Base-by-base conservation (phyloP, 805 yeast species). In the Starmerella scarabaei region DNA sequence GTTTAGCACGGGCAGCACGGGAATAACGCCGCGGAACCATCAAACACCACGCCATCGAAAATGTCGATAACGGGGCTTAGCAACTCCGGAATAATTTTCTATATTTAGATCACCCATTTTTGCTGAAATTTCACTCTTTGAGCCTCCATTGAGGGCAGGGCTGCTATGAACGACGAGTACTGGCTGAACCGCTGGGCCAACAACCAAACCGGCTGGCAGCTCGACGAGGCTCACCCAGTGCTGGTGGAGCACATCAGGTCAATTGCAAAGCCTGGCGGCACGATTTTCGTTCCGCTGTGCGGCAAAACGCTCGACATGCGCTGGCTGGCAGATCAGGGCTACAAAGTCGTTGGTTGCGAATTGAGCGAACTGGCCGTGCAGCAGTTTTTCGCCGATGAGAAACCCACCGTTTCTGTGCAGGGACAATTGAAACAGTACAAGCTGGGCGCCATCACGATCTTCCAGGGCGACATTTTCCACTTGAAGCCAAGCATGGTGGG, bases 261-360 rank as follows among this genome's bases (percentile, higher is more conserved):
- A 7, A 4, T 47, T 9, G 35, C 31, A 7, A 40, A 44, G 11
- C 42, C 44, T 31, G 21, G 20, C 8, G 35, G 33, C 15, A 24
- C 37, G n/a, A 30, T 40, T 9, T 47, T 47, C 28, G 38, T 47
- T 14, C 51, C 51, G 14, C 30, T 44, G 15, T 35, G 45, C 29
- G 51, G 51, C 2, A 35, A 30, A 28, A 17, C 50, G 3, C 37
- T 42, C 3, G 51, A 47, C 26, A 17, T 46, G 21, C 36, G 24
- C 30, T 40, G 40, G 39, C 42, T 47, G 16, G 16, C 29, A 2
- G 39, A 35, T 19, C 29, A 31, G 11, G 42, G 40, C 11, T 47
- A 42, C 35, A 5, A 6, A 1, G 50, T 41, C 1, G 28, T 40
- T 14, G 45, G 40, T 20, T 46, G 51, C 30, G 51, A 47, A 26